A percentile compares a stretch with the other conserved stretches of the same genome.
phyloP scores from a whole-genome alignment of 345 rosid species.

The Pistacia vera region DNA sequence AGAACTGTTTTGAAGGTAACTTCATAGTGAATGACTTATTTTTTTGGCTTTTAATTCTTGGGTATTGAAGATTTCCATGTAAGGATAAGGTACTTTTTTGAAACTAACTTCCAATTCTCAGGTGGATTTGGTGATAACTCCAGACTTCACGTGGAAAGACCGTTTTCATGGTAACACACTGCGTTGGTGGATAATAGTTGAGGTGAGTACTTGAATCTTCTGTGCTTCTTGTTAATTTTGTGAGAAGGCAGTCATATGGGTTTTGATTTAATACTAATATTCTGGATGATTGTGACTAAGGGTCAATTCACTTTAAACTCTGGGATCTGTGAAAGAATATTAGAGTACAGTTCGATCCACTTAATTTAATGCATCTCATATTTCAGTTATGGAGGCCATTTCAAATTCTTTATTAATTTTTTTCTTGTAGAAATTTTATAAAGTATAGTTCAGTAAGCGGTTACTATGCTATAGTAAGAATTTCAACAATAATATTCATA shows the following conservation, averaged over 20 bases:
- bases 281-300: slow-evolving; percentile 5
- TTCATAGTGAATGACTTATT: slow-evolving; percentile 1
- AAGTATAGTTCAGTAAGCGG: background rate
- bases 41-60: slow-evolving; percentile 7
- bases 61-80: background rate
- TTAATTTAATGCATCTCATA: background rate
- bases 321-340: background rate
- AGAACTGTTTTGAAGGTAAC: slow-evolving; percentile 96
- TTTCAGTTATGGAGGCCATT: background rate
- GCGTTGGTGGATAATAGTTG: slow-evolving; percentile 98
- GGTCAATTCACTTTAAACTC: slow-evolving; percentile 1
- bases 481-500: background rate
- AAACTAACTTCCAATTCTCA: slow-evolving; percentile 30
- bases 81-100: background rate
- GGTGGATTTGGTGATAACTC: slow-evolving; percentile 88
- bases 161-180: slow-evolving; percentile 87
- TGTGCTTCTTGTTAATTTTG: slow-evolving; percentile 8
- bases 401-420: background rate
- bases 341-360: too few relatives aligned
- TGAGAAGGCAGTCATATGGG: background rate
- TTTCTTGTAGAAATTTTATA: background rate
- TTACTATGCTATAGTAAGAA: background rate
- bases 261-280: background rate
- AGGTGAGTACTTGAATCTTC: slow-evolving; percentile 47
- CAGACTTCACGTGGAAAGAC: slow-evolving; percentile 91